Percentiles rank a stretch among this genome's conserved stretches.
These are phyloP conservation scores for Tephrocybe sp. DNA, from an alignment of 768 basidiomycete species.

Conservation along the genomic window DNA sequence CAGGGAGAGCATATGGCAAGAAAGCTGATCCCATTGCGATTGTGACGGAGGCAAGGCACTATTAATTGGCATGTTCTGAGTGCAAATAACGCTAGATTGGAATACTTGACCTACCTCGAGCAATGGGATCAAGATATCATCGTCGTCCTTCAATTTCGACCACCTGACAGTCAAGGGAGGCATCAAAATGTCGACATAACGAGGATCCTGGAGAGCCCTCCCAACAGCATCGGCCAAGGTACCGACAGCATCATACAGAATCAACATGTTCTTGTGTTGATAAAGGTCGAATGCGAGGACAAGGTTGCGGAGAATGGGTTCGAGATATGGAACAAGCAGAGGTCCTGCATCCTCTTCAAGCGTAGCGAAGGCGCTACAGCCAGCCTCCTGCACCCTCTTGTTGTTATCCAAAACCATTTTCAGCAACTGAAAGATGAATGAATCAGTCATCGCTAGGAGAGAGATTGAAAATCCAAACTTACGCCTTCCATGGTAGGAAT, in stretches of 20 bases:
- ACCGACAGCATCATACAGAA: conserved; percentile 97
- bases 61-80: background rate
- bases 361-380: conserved; percentile 97
- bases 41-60: conserved; percentile 97
- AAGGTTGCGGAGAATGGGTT: conserved; percentile 91
- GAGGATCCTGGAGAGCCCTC: conserved; percentile 76
- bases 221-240: conserved; percentile 98
- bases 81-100: background rate
- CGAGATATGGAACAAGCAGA: conserved; percentile 89
- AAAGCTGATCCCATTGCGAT: conserved; percentile 94
- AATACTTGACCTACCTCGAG: conserved; percentile 71
- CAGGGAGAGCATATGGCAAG: conserved; percentile 81
- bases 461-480: conserved; percentile 17
- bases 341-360: conserved; percentile 95
- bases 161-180: conserved; percentile 89
- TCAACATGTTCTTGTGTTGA: conserved; percentile 99
- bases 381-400: conserved; percentile 98
- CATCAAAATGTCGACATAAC: conserved; percentile 94
- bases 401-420: conserved; percentile 98
- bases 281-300: conserved; percentile 98
- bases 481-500: conserved; percentile 99
- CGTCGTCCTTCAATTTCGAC: conserved; percentile 87
- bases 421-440: conserved; percentile 75
- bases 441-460: background rate
- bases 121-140: conserved; percentile 90